Evolutionary conservation across 1,284 basidiomycete species (phyloP), one percentile per base, ranked within the genome.

Genomic region (Coniferiporia weirii): DNA sequence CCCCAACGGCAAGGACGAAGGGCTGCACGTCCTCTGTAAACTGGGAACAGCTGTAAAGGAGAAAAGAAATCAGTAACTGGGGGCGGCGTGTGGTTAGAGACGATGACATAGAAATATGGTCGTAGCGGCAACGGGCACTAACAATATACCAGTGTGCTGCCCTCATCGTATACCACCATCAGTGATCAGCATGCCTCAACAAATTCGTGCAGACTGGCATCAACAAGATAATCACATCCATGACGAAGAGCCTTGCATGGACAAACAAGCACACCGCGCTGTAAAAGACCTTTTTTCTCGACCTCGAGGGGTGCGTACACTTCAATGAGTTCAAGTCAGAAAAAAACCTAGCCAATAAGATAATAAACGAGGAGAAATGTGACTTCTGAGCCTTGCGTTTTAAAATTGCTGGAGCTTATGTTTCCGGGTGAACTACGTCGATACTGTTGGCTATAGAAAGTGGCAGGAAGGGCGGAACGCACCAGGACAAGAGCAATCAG

Each of bases 331-430:
- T 13, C 7, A 32, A 6, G 17, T 55, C 19, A 34, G 32, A 83
- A 38, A 15, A 32, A 45, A 45, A 27, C 4, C 7, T 54, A 7
- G 44, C 32, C n/a, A 77, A 13, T 1, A 4, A 17, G 32, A 7
- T 2, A 1, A 22, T 43, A 1, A 5, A 35, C 12, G 17, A 15
- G 52, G 47, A n/a, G 10, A 13, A 15, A 15, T 64, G 66, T 19
- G 57, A 71, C 71, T 64, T 61, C 67, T 63, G 46, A 67, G 90
- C 78, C 74, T 90, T 79, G 64, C 66, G 66, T 72, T 83, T 79
- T 15, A 87, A 70, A 2, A 94, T 71, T 4, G 85, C 76, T 0
- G 90, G 88, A 1, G 71, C 71, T 67, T 84, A 92, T 0, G 91
- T 93, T 72, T 95, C 93, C 0, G 89, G 0, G 91, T 82, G 54